Conservation (phyloP, 345 rosid genomes). For the Gossypium longicalyx region DNA sequence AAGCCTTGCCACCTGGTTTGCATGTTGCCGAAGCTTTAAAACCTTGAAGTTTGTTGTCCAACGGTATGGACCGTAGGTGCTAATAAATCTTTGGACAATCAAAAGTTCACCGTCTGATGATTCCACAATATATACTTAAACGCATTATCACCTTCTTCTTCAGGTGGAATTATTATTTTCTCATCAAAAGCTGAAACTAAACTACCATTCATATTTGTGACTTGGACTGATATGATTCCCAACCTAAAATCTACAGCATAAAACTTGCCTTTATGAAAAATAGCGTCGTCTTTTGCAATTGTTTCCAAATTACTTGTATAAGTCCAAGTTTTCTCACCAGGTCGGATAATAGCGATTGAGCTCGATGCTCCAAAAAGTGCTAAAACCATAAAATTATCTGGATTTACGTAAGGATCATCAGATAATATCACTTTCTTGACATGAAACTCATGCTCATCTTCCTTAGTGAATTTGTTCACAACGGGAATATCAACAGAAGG, state of each 20-base stretch:
- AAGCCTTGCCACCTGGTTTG: neutral
- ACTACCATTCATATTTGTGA: neutral
- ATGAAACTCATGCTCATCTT: neutral
- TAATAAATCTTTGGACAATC: neutral
- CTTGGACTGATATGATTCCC: neutral
- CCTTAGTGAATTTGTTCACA: neutral
- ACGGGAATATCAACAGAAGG: neutral
- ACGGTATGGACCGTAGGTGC: neutral
- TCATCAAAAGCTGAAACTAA: neutral
- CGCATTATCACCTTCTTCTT: neutral
- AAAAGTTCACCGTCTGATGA: neutral
- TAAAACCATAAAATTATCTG: neutral
- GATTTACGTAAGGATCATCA: neutral
- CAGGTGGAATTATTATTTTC: neutral
- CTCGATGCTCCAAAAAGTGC: neutral
- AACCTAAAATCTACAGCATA: neutral
- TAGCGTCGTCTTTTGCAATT: neutral
- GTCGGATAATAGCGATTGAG: neutral
- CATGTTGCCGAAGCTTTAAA: neutral
- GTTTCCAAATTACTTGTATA: neutral
- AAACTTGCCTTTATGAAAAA: neutral
- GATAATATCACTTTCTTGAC: neutral
- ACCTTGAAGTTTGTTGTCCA: neutral
- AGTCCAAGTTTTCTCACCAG: conserved; percentile 1
- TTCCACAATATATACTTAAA: neutral